Percentiles rank a stretch among this genome's conserved stretches.
Conservation (phyloP, 1,284 basidiomycete genomes). For the Leccinum pallidistipes region DNA sequence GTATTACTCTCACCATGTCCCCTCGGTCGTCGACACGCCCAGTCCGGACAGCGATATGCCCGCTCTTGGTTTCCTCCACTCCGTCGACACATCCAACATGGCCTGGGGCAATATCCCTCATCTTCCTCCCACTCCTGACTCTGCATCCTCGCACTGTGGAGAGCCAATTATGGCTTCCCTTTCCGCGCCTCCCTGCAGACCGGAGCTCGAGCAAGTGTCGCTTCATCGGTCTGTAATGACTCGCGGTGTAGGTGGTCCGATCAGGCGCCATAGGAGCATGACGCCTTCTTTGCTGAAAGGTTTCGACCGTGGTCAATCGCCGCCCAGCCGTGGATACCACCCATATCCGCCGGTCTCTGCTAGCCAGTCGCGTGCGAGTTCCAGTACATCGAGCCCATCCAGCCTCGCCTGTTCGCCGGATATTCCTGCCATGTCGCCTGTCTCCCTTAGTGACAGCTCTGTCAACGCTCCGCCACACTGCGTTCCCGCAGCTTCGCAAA, state of each 20-base stretch:
- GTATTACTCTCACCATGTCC: slow-evolving; percentile 27
- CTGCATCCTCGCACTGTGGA: slow-evolving; percentile 35
- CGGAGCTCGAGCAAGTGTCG: slow-evolving; percentile 50
- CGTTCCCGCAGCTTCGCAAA: slow-evolving; percentile 19
- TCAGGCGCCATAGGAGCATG: slow-evolving; percentile 69
- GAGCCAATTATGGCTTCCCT: slow-evolving; percentile 47
- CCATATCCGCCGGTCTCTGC: slow-evolving; percentile 26
- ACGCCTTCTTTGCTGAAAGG: slow-evolving; percentile 60
- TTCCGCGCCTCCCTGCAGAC: slow-evolving; percentile 68
- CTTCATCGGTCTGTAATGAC: slow-evolving; percentile 26
- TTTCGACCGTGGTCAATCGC: slow-evolving; percentile 30
- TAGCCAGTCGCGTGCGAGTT: slow-evolving; percentile 30
- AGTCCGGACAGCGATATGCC: slow-evolving; percentile 25
- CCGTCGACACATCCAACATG: slow-evolving; percentile 28
- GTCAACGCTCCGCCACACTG: slow-evolving; percentile 23
- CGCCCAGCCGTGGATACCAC: slow-evolving; percentile 30
- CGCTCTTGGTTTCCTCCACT: slow-evolving; percentile 25
- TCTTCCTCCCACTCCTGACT: slow-evolving; percentile 34
- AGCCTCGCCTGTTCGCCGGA: slow-evolving; percentile 33
- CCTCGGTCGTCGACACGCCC: slow-evolving; percentile 18
- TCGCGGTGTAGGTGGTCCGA: slow-evolving; percentile 50
- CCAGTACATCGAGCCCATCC: slow-evolving; percentile 32
- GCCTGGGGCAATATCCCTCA: slow-evolving; percentile 28
- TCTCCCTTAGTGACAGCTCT: slow-evolving; percentile 19
- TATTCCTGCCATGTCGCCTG: slow-evolving; percentile 24